Evolutionary conservation across 1,139 yeast species (phyloP).

Genomic region (Hanseniaspora uvarum): DNA sequence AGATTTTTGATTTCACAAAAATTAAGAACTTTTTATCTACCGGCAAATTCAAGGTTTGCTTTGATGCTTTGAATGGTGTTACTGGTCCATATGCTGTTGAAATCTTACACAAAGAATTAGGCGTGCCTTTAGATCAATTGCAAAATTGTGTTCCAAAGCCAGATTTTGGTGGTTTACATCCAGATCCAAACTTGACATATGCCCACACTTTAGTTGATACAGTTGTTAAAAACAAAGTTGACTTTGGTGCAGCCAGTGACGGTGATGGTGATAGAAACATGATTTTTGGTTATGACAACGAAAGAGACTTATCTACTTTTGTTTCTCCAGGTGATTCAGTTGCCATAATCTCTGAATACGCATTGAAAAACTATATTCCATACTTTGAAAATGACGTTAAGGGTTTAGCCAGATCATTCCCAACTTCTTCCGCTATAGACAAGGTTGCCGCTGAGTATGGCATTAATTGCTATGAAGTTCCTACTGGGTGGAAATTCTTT

Average conservation of each 20-base stretch:
- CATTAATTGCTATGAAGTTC: conserved; percentile 79
- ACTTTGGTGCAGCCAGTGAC: conserved; percentile 96
- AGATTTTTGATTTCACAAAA: conserved; percentile 76
- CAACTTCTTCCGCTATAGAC: conserved; percentile 90
- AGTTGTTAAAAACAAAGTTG: conserved; percentile 69
- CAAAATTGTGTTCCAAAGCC: conserved; percentile 73
- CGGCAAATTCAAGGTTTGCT: conserved; percentile 50
- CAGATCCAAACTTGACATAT: conserved; percentile 94
- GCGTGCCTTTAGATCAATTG: conserved; percentile 49
- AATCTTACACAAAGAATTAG: conserved; percentile 75
- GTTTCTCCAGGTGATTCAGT: conserved; percentile 98
- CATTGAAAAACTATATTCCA: conserved; percentile 55
- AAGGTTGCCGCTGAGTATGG: conserved; percentile 74
- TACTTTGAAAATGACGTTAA: conserved; percentile 80
- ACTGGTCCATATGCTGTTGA: conserved; percentile 94
- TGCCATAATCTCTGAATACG: conserved; percentile 92
- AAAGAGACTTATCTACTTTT: conserved; percentile 43
- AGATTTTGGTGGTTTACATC: conserved; percentile 96
- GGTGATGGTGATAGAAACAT: conserved; percentile 99
- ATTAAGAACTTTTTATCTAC: conserved; percentile 59
- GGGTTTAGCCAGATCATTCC: conserved; percentile 98
- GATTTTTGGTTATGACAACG: conserved; percentile 80
- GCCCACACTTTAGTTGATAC: conserved; percentile 77
- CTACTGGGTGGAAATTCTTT: conserved; percentile 98
- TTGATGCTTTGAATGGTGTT: conserved; percentile 89